Conservation (phyloP, 179 eudicot genomes). For the Beta lomatogona region DNA sequence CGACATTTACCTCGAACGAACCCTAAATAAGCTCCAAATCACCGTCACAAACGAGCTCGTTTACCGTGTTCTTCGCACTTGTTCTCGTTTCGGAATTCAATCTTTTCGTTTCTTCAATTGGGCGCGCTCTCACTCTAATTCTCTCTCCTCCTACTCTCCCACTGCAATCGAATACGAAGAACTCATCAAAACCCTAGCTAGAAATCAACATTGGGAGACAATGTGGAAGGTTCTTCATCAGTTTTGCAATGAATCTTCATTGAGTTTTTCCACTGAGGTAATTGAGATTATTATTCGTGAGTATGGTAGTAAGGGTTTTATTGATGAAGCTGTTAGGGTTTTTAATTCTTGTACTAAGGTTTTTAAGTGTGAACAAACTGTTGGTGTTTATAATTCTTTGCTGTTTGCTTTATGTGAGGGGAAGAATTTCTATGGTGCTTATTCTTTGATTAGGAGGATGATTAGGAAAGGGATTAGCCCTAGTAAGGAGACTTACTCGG, state of each 20-base stretch:
- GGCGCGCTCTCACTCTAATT: constrained; percentile 52
- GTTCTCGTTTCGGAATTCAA: constrained; percentile 54
- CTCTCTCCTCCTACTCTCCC: constrained; percentile 64
- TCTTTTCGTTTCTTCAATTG: constrained; percentile 91
- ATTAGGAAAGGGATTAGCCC: constrained; percentile 66
- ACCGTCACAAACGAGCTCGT: constrained; percentile 73
- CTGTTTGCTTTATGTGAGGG: constrained; percentile 79
- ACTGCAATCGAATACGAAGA: constrained; percentile 77
- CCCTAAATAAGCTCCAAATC: constrained; percentile 70
- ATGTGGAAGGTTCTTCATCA: constrained; percentile 92
- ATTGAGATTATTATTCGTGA: constrained; percentile 70
- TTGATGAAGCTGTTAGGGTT: constrained; percentile 78
- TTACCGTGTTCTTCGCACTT: constrained; percentile 78
- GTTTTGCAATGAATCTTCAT: constrained; percentile 41
- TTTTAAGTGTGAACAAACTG: constrained; percentile 64
- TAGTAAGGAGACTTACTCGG: constrained; percentile 71
- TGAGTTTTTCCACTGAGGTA: constrained; percentile 51
- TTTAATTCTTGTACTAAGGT: constrained; percentile 54
- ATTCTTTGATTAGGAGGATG: constrained; percentile 88
- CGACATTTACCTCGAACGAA: constrained; percentile 83
- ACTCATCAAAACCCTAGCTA: constrained; percentile 68
- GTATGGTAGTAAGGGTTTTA: constrained; percentile 64
- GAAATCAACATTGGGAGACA: constrained; percentile 73
- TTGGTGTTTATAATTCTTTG: constrained; percentile 65
- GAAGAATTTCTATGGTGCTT: constrained; percentile 86